Base-by-base conservation (phyloP, 208 protist genomes). In the Acanthamoeba royreba region DNA sequence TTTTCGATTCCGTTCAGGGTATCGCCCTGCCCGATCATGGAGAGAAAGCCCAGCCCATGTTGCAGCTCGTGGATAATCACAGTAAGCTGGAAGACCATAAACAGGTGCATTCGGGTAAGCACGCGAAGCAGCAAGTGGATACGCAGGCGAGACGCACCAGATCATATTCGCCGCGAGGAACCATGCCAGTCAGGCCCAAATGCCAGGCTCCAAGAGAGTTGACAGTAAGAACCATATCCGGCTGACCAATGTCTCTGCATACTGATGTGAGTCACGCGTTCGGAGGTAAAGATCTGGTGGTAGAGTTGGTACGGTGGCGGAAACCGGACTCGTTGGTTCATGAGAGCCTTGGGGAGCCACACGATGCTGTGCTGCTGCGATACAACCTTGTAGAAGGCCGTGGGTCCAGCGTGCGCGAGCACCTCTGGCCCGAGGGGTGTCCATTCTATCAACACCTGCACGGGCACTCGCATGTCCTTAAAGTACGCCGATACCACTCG, bases 31-130 rank as follows among this genome's bases (percentile, higher is more conserved):
- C 77, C 77, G 31, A 87, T 13, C 47, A 87, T 52, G 15, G 85
- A 91, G 46, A 91, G 53, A n/a, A 91, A 72, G 47, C 85, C 85
- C 35, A 91, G 55, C 2, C 85, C 85, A 38, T 91, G 85, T 19
- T 69, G 53, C 47, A 91, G 42, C 85, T 91, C 85, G 35, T 91
- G 85, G 42, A 91, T 69, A 4, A 91, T 38, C 22, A 91, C 53
- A 17, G 85, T 72, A 22, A 91, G 45, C 40, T 87, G 8, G 15
- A 53, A 8, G 52, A 17, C 25, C 11, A 45, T 9, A 11, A 53
- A 87, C 17, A 9, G 9, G 22, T 22, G 69, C 22, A 81, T 33
- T 19, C 17, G 28, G 19, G 25, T 33, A 43, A 43, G 69, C 33
- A 43, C 17, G 19, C 15, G 28, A 81, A 81, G 28, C 15, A 81